Conservation (phyloP, 768 basidiomycete genomes). For the Tricholoma sp. region DNA sequence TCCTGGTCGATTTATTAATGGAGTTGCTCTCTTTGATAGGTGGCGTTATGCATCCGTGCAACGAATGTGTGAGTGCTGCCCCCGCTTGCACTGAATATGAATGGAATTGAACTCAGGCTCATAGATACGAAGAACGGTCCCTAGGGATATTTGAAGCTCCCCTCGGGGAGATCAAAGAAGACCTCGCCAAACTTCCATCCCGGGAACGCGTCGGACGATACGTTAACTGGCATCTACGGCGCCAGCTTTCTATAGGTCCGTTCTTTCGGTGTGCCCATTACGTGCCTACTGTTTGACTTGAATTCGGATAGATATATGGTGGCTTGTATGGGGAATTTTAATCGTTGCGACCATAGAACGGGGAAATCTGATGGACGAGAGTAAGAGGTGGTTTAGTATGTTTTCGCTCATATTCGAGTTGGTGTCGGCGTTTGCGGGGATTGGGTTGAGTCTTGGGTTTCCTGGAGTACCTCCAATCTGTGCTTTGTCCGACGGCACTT, state of each 20-base stretch:
- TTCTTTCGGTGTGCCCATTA: slow-evolving; percentile 8
- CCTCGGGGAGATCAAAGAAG: slow-evolving; percentile 37
- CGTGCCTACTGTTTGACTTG: background rate
- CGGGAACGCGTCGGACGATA: slow-evolving; percentile 43
- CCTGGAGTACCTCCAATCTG: slow-evolving; percentile 29
- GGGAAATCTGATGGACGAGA: slow-evolving; percentile 47
- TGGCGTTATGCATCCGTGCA: slow-evolving; percentile 60
- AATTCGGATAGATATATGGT: slow-evolving; percentile 63
- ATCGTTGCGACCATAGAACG: slow-evolving; percentile 68
- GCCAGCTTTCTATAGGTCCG: slow-evolving; percentile 54
- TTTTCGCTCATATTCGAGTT: slow-evolving; percentile 58
- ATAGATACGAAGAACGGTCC: slow-evolving; percentile 64
- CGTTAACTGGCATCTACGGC: slow-evolving; percentile 53
- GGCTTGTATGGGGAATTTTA: slow-evolving; percentile 72
- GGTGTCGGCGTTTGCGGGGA: slow-evolving; percentile 62
- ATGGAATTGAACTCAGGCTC: background rate
- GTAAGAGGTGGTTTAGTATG: slow-evolving; percentile 58
- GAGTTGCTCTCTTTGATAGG: slow-evolving; percentile 22
- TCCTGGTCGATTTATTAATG: background rate
- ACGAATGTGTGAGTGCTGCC: slow-evolving; percentile 46
- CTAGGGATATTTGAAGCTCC: slow-evolving; percentile 60
- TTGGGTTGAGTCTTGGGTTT: slow-evolving; percentile 66
- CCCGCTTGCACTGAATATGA: background rate
- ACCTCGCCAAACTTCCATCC: slow-evolving; percentile 30
- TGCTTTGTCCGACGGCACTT: background rate